Base-by-base conservation (phyloP, 2,329 filamentous ascomycete genomes). In the Aureobasidium sp. region DNA sequence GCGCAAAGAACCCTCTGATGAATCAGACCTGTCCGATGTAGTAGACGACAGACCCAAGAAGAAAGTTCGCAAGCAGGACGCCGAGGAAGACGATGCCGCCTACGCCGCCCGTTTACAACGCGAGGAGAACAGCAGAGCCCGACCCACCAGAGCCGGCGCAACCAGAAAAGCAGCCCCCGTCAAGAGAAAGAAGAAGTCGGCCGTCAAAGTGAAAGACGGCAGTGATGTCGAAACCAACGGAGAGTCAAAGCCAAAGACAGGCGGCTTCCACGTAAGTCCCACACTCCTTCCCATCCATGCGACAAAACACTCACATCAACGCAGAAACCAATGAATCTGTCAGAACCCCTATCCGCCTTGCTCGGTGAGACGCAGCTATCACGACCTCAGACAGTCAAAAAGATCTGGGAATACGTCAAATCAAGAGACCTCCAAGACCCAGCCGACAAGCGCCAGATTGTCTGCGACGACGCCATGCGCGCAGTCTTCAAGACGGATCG, bases 341-440 rank as follows among this genome's bases (percentile, higher is more conserved):
- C 88, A 67, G 79, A 81, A 57, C 82, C 87, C 14, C 81, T 94
- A 25, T 82, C 87, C 1, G 85, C 86, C 63, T 78, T 94, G 22
- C 83, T 88, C 62, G 88, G 88, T 51, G 87, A 89, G 70, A 78
- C 83, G 3, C 71, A 96, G 86, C 84, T 99, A 25, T 96, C 94
- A 17, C 88, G 94, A 44, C 93, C 94, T 0, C 91, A 97, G 74
- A 93, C 93, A 0, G 94, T 99, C 69, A 97, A 97, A 80, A 89
- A 89, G 73, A 87, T 99, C 60, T 99, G 94, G 94, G 87, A 88
- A 64, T 91, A 99, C 71, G 96, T 99, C 77, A 96, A 95, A 70
- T 85, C 81, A 64, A 87, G 92, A 67, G 84, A 91, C 44, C 85
- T 99, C 6, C 94, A 99, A 75, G 92, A 97, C 68, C 93, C 92